These are phyloP conservation scores for Phylloporus arenicola DNA, from an alignment of 768 basidiomycete species.

Conservation along the genomic window DNA sequence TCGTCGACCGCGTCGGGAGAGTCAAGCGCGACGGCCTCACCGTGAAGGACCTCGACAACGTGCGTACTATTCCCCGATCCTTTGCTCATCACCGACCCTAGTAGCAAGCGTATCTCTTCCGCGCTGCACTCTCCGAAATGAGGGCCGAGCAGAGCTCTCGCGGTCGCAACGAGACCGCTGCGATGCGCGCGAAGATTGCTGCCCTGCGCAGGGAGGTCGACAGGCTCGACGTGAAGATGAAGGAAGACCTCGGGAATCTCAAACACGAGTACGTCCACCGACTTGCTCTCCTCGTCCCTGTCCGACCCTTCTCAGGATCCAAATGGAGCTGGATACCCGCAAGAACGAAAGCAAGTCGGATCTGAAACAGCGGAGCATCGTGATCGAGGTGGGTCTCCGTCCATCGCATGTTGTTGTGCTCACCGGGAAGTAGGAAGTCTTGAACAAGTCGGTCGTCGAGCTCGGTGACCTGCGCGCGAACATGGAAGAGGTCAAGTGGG, in stretches of 20 bases:
- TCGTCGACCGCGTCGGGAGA: slow-evolving; percentile 68
- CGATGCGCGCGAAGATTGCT: slow-evolving; percentile 72
- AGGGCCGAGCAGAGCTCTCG: slow-evolving; percentile 79
- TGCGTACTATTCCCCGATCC: slow-evolving; percentile 30
- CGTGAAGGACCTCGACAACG: slow-evolving; percentile 77
- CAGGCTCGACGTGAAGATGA: slow-evolving; percentile 80
- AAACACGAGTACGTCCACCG: slow-evolving; percentile 78
- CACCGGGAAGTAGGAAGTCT: slow-evolving; percentile 47
- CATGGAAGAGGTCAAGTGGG: slow-evolving; percentile 84
- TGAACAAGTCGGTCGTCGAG: slow-evolving; percentile 68
- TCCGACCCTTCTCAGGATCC: slow-evolving; percentile 54
- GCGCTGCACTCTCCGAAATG: slow-evolving; percentile 87
- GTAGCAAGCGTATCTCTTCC: slow-evolving; percentile 93
- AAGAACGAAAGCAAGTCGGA: slow-evolving; percentile 88
- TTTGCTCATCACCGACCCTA: neutral
- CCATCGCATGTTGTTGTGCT: neutral
- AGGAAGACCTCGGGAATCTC: slow-evolving; percentile 82
- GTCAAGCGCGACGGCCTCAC: slow-evolving; percentile 70
- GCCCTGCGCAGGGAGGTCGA: slow-evolving; percentile 86
- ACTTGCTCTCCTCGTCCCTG: neutral
- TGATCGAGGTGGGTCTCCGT: slow-evolving; percentile 59
- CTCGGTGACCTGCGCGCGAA: slow-evolving; percentile 75
- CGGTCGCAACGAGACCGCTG: slow-evolving; percentile 77
- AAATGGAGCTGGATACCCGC: slow-evolving; percentile 92
- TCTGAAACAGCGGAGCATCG: slow-evolving; percentile 76